Conservation (phyloP, 73 alveolate genomes). For the Tetrahymena elliotti region DNA sequence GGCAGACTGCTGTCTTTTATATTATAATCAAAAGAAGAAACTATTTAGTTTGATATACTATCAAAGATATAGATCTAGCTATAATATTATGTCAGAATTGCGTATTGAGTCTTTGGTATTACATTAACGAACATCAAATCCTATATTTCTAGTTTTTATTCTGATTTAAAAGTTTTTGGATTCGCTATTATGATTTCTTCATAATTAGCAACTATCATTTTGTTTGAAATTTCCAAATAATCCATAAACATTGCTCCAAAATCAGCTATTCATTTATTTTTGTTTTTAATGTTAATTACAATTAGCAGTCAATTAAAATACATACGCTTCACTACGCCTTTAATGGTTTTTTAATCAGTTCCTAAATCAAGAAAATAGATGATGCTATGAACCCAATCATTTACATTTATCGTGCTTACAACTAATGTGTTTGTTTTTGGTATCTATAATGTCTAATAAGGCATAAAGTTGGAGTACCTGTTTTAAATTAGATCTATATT, state of each 20-base stretch:
- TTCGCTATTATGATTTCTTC: not conserved
- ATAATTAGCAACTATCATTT: not conserved
- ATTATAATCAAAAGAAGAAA: not conserved
- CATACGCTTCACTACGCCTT: not conserved
- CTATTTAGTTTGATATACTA: too few relatives aligned
- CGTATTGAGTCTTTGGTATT: not conserved
- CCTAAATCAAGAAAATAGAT: not conserved
- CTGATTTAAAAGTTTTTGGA: not conserved
- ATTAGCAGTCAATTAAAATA: not conserved
- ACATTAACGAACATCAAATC: not conserved
- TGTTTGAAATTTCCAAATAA: not conserved
- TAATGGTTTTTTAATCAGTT: not conserved
- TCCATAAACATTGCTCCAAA: not conserved
- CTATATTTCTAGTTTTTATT: not conserved
- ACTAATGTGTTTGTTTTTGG: not conserved
- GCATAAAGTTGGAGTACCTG: not conserved
- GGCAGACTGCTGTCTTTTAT: too few relatives aligned
- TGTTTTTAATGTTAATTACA: too few relatives aligned
- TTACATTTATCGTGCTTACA: not conserved
- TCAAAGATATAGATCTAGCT: not conserved
- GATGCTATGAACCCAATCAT: not conserved
- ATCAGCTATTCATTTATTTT: not conserved
- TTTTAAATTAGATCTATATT: not conserved
- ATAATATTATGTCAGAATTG: not conserved
- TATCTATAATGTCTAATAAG: not conserved